Conservation (phyloP, 306 rosid species). For the Cucumis hystrix region DNA sequence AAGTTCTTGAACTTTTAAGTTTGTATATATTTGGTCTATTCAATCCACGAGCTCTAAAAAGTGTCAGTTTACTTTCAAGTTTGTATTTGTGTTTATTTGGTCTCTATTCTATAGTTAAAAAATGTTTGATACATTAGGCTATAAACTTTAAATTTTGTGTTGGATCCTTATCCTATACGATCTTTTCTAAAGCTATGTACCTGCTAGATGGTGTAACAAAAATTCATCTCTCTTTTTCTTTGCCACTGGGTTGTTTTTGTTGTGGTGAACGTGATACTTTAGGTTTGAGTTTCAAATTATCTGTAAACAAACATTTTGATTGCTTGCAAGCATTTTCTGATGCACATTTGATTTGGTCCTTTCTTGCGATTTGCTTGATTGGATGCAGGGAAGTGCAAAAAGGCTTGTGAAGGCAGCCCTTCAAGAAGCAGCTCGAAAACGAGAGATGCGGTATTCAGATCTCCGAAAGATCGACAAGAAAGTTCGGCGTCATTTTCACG, state of each 20-base stretch:
- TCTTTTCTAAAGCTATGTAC: no score
- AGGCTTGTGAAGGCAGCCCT: conserved; percentile 78
- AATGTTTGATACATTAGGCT: no score
- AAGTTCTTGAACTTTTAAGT: neutral
- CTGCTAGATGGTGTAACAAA: no score
- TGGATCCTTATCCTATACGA: no score
- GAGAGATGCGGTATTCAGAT: conserved; percentile 79
- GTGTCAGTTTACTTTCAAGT: no score
- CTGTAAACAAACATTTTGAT: neutral
- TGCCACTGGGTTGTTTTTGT: neutral
- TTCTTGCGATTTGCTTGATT: neutral
- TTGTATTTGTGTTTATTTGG: no score
- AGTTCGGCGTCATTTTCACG: conserved; percentile 80
- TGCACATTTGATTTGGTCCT: neutral
- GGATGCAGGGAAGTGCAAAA: conserved; percentile 78
- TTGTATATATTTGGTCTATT: neutral
- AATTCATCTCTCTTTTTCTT: neutral
- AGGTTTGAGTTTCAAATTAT: neutral
- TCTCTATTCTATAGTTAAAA: no score
- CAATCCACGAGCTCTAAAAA: neutral
- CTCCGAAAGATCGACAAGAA: conserved; percentile 70
- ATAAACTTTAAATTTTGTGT: no score
- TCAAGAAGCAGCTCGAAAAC: conserved; percentile 81
- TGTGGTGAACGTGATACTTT: neutral
- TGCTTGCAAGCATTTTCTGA: neutral